Evolutionary conservation across 768 basidiomycete species (phyloP).

Genomic region (Calvatia gigantea): DNA sequence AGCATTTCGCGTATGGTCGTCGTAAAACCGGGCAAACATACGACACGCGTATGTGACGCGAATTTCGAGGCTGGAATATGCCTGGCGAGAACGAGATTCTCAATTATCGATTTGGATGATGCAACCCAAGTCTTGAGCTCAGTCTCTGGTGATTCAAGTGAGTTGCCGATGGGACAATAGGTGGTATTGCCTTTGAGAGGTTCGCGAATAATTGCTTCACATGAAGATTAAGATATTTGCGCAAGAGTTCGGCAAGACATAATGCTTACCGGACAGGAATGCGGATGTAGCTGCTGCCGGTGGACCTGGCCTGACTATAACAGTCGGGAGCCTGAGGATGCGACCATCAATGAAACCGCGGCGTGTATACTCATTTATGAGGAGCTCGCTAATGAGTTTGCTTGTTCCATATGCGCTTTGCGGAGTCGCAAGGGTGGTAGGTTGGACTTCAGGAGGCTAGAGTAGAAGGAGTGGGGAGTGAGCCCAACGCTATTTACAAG

Average conservation of each 20-base stretch:
- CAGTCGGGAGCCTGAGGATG: conserved; percentile 57
- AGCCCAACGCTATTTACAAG: not conserved
- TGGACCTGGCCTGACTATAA: conserved; percentile 52
- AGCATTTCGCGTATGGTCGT: conserved; percentile 53
- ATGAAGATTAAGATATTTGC: not conserved
- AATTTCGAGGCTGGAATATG: conserved; percentile 42
- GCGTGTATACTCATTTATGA: conserved; percentile 58
- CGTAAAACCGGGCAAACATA: conserved; percentile 60
- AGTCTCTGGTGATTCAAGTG: conserved; percentile 37
- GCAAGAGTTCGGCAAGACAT: not conserved
- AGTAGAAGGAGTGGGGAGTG: not conserved
- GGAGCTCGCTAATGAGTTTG: conserved; percentile 51
- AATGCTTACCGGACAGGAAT: conserved; percentile 48
- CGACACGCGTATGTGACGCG: conserved; percentile 42
- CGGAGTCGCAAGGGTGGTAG: conserved; percentile 49
- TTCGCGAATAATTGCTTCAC: conserved; percentile 56
- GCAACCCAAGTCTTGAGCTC: conserved; percentile 49
- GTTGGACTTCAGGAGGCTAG: conserved; percentile 40
- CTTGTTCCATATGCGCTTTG: conserved; percentile 56
- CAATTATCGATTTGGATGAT: conserved; percentile 45
- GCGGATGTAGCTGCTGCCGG: conserved; percentile 53
- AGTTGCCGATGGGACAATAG: conserved; percentile 51
- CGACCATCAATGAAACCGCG: conserved; percentile 57
- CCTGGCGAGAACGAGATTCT: conserved; percentile 49
- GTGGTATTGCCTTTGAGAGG: conserved; percentile 47